Percentiles rank a stretch among this genome's conserved stretches.
Evolutionary conservation across 257 asterid species (phyloP).

Genomic region (Galeopsis tetrahit): DNA sequence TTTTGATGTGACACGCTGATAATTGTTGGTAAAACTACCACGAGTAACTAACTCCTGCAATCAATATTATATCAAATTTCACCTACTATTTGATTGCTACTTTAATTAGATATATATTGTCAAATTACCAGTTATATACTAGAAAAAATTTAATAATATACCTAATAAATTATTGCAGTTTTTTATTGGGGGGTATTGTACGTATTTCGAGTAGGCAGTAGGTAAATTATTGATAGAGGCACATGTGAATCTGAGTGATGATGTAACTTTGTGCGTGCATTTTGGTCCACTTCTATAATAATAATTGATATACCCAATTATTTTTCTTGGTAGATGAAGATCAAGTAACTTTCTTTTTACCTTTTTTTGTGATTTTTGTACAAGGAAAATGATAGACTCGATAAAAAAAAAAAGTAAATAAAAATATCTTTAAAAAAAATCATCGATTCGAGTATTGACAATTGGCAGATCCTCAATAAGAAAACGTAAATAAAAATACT

Average conservation of each 20-base stretch:
- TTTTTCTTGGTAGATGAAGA: conserved; percentile 16
- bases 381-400: neutral
- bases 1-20: neutral
- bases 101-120: neutral
- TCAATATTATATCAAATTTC: neutral
- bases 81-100: neutral
- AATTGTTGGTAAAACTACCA: neutral
- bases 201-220: conserved; percentile 34
- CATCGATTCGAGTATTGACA: no score
- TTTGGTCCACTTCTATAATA: conserved; percentile 41
- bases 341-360: neutral
- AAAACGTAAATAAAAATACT: no score
- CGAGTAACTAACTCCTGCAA: neutral
- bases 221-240: conserved; percentile 41
- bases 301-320: neutral
- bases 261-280: conserved; percentile 45
- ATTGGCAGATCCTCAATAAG: no score
- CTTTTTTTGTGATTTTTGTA: neutral
- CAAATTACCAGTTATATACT: neutral
- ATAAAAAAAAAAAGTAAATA: no score
- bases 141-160: neutral
- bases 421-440: no score
- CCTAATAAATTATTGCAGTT: conserved; percentile 6
- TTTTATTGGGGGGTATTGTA: conserved; percentile 25
- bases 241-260: conserved; percentile 45